A percentile compares a stretch with the other conserved stretches of the same genome.
These are phyloP conservation scores for Apiotrichum veenhuisii DNA, from an alignment of 1,284 basidiomycete genomes.

Conservation along the genomic window DNA sequence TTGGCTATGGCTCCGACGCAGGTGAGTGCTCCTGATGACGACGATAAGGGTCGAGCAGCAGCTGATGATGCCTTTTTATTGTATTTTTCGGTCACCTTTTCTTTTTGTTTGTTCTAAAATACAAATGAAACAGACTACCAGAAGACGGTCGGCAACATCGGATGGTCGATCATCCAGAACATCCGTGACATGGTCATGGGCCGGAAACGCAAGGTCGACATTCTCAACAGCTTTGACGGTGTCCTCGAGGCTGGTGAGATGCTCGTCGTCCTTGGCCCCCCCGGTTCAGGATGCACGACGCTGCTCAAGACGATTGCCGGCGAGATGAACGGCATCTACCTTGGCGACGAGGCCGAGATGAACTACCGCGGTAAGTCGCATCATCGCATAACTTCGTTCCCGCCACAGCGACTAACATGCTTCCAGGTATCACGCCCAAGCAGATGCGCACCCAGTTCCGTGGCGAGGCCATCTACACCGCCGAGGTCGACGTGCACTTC, in stretches of 20 bases:
- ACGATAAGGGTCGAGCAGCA: background rate
- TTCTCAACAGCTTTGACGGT: conserved; percentile 53
- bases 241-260: conserved; percentile 55
- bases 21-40: conserved; percentile 28
- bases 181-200: conserved; percentile 43
- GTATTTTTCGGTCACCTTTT: background rate
- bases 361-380: conserved; percentile 47
- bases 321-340: conserved; percentile 54
- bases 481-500: conserved; percentile 55
- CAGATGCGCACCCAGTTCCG: conserved; percentile 47
- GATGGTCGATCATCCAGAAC: conserved; percentile 41
- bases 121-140: conserved; percentile 47
- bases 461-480: conserved; percentile 52
- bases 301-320: conserved; percentile 57
- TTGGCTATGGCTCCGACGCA: conserved; percentile 52
- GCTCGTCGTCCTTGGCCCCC: conserved; percentile 58
- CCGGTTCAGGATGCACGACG: conserved; percentile 61
- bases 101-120: too few relatives aligned
- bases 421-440: conserved; percentile 45
- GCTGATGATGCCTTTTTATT: background rate
- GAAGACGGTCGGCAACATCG: conserved; percentile 53
- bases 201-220: conserved; percentile 51
- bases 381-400: background rate
- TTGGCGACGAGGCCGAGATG: conserved; percentile 46
- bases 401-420: background rate